Evolutionary conservation across 1,284 basidiomycete genomes (phyloP), one percentile per base, ranked within the genome.

Genomic region (Exobasidium cylindrosporum): DNA sequence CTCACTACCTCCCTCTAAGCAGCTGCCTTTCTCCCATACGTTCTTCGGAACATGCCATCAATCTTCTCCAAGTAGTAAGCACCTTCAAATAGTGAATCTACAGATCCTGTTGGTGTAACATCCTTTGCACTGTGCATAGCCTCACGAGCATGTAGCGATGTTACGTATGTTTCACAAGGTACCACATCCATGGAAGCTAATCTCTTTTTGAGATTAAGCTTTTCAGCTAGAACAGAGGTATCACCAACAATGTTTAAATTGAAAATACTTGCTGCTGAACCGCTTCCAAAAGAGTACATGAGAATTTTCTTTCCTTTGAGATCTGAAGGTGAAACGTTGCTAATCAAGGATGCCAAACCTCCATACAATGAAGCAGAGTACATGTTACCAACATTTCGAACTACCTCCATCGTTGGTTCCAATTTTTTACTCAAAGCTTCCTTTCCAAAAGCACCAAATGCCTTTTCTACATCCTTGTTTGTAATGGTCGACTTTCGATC

Each of bases 351-450:
- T 35, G 92, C 90, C 63, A 98, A 86, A 69, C 91, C 93, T 61
- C 92, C 92, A 81, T 95, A 97, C 29, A 98, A 84, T 49, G 92
- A 94, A n/a, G 89, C 95, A 24, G 95, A 94, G 86, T 98, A 97
- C 90, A 95, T 96, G 87, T 98, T 97, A 17, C 95, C 95, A 77
- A 74, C 73, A 58, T 76, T 67, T 54, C 75, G 69, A 40, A 78
- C 77, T 13, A 74, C 74, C 65, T 76, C 72, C 70, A 73, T 78
- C 24, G 69, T 67, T 28, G 75, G 77, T 63, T 77, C 77, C 24
- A 79, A 70, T 68, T 70, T 74, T 56, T 54, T 46, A 52, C 64
- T 58, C 60, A 68, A 65, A 3, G 60, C 13, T 54, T 60, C 54
- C 71, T 79, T 79, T 60, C 67, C 65, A 50, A 64, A 68, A 13